Evolutionary conservation across 129 eudicot genomes (phyloP).

Genomic region (Ambrosia artemisiifolia): DNA sequence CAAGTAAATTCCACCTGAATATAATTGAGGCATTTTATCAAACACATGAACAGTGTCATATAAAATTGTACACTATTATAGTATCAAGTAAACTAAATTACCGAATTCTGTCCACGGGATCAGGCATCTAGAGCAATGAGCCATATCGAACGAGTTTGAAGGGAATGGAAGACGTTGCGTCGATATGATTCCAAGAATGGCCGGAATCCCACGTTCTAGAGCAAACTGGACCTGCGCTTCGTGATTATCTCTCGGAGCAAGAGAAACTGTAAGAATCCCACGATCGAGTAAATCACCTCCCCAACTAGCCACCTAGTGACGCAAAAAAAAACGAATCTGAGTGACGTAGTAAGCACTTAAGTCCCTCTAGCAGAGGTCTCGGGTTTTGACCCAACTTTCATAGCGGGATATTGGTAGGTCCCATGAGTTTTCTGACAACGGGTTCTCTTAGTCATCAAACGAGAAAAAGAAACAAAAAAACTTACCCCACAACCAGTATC

Average conservation of each 20-base stretch:
- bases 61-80: not conserved
- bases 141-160: slow-evolving; percentile 92
- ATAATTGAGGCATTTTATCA: slow-evolving; percentile 7
- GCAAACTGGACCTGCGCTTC: slow-evolving; percentile 98
- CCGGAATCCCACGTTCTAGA: slow-evolving; percentile 95
- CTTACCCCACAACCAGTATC: slow-evolving; percentile 99
- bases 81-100: slow-evolving; percentile 19
- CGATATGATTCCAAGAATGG: slow-evolving; percentile 84
- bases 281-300: slow-evolving; percentile 97
- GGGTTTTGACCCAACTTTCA: no score
- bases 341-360: not conserved
- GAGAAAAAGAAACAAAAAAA: not conserved
- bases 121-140: slow-evolving; percentile 97
- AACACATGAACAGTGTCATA: not conserved
- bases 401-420: no score
- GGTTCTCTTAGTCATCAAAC: not conserved
- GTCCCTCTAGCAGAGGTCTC: no score
- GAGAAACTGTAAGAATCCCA: slow-evolving; percentile 76
- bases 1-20: slow-evolving; percentile 88
- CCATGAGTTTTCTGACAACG: no score
- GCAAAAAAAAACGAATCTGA: not conserved
- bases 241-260: slow-evolving; percentile 98
- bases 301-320: slow-evolving; percentile 95
- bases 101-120: slow-evolving; percentile 98
- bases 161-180: slow-evolving; percentile 99